A percentile compares a stretch with the other conserved stretches of the same genome.
Conservation (phyloP, 495 filamentous ascomycete species). For the Chaetomidium leptoderma region DNA sequence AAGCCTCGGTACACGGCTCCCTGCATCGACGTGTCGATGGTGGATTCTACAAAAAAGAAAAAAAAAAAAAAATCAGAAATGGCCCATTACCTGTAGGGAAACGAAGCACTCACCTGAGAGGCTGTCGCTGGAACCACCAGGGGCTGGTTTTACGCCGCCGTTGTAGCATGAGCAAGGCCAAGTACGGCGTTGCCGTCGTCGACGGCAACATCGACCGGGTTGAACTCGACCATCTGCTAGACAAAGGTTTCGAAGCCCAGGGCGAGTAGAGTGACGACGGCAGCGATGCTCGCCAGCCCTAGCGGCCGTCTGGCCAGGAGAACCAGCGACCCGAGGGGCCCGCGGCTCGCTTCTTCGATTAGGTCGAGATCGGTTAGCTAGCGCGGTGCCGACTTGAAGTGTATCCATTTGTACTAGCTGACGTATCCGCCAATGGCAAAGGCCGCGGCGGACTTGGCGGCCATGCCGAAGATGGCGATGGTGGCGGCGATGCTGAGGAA, state of each 20-base stretch:
- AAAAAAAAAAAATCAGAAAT: not conserved
- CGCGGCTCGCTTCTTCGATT: conserved; percentile 40
- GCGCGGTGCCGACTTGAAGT: conserved; percentile 36
- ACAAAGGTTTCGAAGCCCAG: conserved; percentile 21
- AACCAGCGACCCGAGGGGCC: conserved; percentile 23
- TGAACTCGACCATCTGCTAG: conserved; percentile 20
- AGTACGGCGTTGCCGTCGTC: conserved; percentile 4
- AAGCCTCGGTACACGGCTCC: conserved; percentile 18
- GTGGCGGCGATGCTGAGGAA: conserved; percentile 45
- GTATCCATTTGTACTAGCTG: conserved; percentile 48
- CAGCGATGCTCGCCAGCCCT: conserved; percentile 11
- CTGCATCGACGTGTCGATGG: conserved; percentile 13
- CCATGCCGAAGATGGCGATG: conserved; percentile 41
- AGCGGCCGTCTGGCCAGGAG: conserved; percentile 10
- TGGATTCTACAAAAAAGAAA: not conserved
- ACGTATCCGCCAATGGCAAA: conserved; percentile 38
- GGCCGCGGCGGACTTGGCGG: conserved; percentile 38
- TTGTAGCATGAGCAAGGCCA: conserved; percentile 7
- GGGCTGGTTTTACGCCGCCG: not conserved
- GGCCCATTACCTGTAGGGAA: not conserved
- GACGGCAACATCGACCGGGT: not conserved
- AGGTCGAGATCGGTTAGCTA: conserved; percentile 39
- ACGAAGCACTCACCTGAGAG: not conserved
- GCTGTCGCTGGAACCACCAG: not conserved
- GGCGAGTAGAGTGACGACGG: conserved; percentile 21